Evolutionary conservation across 805 yeast species (phyloP), one percentile per base, ranked within the genome.

Genomic region (Candida morakotiae): DNA sequence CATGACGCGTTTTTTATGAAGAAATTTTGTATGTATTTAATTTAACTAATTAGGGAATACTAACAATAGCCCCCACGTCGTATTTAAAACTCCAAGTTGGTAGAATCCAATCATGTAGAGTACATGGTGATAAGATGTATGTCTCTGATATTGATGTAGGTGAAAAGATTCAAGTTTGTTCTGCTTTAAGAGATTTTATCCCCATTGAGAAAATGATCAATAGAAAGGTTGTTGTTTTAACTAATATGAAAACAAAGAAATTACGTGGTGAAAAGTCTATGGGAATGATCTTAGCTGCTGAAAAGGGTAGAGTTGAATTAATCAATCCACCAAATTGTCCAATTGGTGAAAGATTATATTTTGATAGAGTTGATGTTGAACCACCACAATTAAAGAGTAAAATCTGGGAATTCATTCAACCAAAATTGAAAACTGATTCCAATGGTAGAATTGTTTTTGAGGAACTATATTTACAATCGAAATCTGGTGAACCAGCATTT

Each of bases 201-300:
- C 61, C 75, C 0, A 44, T 45, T 5, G 68, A 64, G 0, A 45
- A 63, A 17, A 48, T 81, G 47, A 42, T 58, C 3, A 49, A 59
- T 20, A 55, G 61, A 4, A 48, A 59, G 17, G 81, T 80, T 2
- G 78, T 79, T 0, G 60, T 81, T 2, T 62, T 79, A 15, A 67
- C 72, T 5, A 81, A 81, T 47, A 55, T 81, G 53, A 81, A 79
- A 46, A 73, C 79, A 3, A 67, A 78, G 9, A 79, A 78, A 50
- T 72, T 81, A 73, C 60, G 86, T 43, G 87, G 87, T 1, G 69
- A 73, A 15, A 52, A 49, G 28, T 78, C 84, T 2, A 76, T 79
- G 44, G 85, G 83, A 0, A 81, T 81, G 87, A 48, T 81, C 1
- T 49, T 81, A 15, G 85, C 86, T n/a, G 79, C 84, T 1, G 74